Percentiles rank a stretch among this genome's conserved stretches.
phyloP scores from a whole-genome alignment of 2,329 filamentous ascomycete species.

The Diaporthe sp. region DNA sequence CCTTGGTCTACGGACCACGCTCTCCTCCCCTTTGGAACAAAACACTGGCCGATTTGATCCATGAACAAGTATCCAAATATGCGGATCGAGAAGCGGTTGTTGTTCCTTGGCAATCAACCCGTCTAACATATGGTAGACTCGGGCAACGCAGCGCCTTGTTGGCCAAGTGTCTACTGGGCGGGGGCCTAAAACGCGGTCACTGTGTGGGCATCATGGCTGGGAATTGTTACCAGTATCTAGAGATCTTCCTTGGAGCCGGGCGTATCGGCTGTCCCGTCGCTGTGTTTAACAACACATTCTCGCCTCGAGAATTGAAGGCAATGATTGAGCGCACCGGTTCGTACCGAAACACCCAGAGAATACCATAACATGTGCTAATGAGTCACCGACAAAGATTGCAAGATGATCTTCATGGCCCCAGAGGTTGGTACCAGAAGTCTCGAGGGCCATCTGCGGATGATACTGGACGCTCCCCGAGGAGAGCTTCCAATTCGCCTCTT shows the following conservation, averaged over 20 bases:
- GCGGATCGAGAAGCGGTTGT: constrained; percentile 1
- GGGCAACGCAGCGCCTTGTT: not conserved
- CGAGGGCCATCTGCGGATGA: not conserved
- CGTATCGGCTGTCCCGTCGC: constrained; percentile 6
- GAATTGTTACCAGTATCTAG: constrained; percentile 3
- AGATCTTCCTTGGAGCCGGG: constrained; percentile 1
- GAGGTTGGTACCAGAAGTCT: constrained; percentile 9
- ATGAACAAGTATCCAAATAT: not conserved
- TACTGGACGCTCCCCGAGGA: not conserved
- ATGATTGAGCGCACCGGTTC: constrained; percentile 9
- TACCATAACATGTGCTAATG: not conserved
- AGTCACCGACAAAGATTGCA: not conserved
- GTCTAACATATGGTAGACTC: not conserved
- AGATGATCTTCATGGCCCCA: not conserved
- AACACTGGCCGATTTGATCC: not conserved
- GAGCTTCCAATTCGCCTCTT: not conserved
- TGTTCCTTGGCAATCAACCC: not conserved
- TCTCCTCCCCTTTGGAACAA: not conserved
- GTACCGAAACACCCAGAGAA: not conserved
- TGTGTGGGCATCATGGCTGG: constrained; percentile 21
- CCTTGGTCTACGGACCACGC: not conserved
- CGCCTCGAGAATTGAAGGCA: not conserved
- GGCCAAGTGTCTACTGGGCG: not conserved
- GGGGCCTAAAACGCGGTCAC: not conserved
- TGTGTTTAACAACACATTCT: constrained; percentile 11